These are phyloP conservation scores for Yamadazyma pseudoaaseri DNA, from an alignment of 1,139 yeast genomes.

Conservation along the genomic window DNA sequence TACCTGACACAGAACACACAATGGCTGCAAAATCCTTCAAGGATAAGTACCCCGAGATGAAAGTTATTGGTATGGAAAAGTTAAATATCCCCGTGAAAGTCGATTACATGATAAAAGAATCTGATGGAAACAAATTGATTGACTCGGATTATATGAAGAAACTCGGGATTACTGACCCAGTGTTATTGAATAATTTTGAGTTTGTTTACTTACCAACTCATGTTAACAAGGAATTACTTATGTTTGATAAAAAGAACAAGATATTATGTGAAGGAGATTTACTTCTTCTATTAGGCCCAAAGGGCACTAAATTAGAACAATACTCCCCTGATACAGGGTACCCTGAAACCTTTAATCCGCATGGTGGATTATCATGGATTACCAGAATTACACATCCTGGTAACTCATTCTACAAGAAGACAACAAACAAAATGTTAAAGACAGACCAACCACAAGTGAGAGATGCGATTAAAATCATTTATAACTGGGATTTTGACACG, in stretches of 20 bases:
- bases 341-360: constrained; percentile 31
- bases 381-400: constrained; percentile 40
- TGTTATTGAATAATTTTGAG: constrained; percentile 42
- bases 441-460: constrained; percentile 12
- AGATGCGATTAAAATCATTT: constrained; percentile 33
- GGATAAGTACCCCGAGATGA: constrained; percentile 44
- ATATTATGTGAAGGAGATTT: constrained; percentile 58
- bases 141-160: constrained; percentile 18
- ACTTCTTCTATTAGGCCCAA: constrained; percentile 46
- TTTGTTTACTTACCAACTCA: constrained; percentile 57
- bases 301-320: constrained; percentile 27
- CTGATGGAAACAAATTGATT: constrained; percentile 27
- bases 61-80: constrained; percentile 50
- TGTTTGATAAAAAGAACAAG: constrained; percentile 45
- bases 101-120: constrained; percentile 31
- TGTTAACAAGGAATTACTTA: constrained; percentile 53
- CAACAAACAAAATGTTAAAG: constrained; percentile 27
- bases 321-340: constrained; percentile 45
- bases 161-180: constrained; percentile 27
- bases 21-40: constrained; percentile 56
- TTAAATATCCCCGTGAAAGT: constrained; percentile 28
- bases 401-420: constrained; percentile 30
- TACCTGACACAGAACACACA: constrained; percentile 57
- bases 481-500: constrained; percentile 46
- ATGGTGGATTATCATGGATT: constrained; percentile 37